Conservation (phyloP, 192 early-diverging fungal genomes). For the Borealophlyctis nickersoniae region DNA sequence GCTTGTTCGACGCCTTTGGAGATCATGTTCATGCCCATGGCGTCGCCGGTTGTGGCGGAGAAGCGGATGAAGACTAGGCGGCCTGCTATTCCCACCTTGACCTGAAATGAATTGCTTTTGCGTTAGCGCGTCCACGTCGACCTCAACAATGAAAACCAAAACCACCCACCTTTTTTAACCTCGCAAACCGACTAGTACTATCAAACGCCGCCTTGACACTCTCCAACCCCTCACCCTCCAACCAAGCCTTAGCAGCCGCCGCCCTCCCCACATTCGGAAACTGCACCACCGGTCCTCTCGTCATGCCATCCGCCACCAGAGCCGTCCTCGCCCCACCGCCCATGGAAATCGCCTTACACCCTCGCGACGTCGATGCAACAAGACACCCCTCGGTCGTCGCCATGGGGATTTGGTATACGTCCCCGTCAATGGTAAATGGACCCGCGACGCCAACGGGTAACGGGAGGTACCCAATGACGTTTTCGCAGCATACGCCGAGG, state of each 20-base stretch:
- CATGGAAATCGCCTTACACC: conserved; percentile 90
- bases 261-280: conserved; percentile 71
- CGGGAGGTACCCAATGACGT: conserved; percentile 91
- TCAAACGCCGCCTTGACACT: conserved; percentile 76
- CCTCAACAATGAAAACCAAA: too few species aligned
- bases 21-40: conserved; percentile 99
- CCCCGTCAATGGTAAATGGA: conserved; percentile 78
- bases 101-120: too few species aligned
- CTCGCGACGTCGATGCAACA: conserved; percentile 86
- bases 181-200: conserved; percentile 85
- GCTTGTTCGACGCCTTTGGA: conserved; percentile 91
- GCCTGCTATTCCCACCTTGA: conserved; percentile 83
- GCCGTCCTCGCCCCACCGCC: conserved; percentile 82
- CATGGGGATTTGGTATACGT: conserved; percentile 85
- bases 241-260: conserved; percentile 66
- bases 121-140: too few species aligned
- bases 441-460: conserved; percentile 91
- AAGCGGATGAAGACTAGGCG: conserved; percentile 84
- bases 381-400: conserved; percentile 91
- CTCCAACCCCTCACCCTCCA: conserved; percentile 62
- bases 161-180: conserved; percentile 68
- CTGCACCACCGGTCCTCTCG: conserved; percentile 86
- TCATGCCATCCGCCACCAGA: conserved; percentile 82
- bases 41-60: conserved; percentile 87
- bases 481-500: conserved; percentile 91